Evolutionary conservation across 768 basidiomycete genomes (phyloP).

Genomic region (Rhizopogon sp.): DNA sequence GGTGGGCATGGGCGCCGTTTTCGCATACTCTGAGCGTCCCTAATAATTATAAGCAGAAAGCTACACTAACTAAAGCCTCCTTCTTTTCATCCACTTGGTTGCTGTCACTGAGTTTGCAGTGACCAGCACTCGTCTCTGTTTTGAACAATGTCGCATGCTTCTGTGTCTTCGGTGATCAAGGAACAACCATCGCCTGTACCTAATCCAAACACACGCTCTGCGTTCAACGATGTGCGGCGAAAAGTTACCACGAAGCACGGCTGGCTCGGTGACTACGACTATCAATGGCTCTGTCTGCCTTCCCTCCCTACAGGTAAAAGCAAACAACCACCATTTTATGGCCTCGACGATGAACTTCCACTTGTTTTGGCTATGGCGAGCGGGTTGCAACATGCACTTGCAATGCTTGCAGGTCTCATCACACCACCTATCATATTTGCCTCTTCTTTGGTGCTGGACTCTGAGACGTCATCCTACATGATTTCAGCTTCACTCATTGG

Average conservation of each 20-base stretch:
- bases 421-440: conserved; percentile 83
- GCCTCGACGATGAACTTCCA: conserved; percentile 66
- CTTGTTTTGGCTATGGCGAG: conserved; percentile 67
- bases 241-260: conserved; percentile 53
- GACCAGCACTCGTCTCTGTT: background rate
- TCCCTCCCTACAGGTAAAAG: conserved; percentile 42
- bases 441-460: conserved; percentile 53
- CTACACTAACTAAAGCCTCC: too few species aligned
- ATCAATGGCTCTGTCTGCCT: conserved; percentile 68
- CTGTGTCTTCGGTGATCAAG: conserved; percentile 7
- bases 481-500: conserved; percentile 77
- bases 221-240: conserved; percentile 10
- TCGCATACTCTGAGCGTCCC: too few species aligned
- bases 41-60: too few species aligned
- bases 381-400: conserved; percentile 72
- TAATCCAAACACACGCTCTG: conserved; percentile 6
- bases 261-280: conserved; percentile 86
- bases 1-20: too few species aligned
- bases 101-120: background rate
- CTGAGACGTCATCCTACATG: conserved; percentile 64
- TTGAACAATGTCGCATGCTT: conserved; percentile 4
- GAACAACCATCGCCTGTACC: conserved; percentile 13
- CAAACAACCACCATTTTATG: conserved; percentile 66
- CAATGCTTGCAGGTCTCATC: conserved; percentile 80
- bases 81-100: background rate